phyloP scores from a whole-genome alignment of 768 basidiomycete species.

The Trametes coccinea region DNA sequence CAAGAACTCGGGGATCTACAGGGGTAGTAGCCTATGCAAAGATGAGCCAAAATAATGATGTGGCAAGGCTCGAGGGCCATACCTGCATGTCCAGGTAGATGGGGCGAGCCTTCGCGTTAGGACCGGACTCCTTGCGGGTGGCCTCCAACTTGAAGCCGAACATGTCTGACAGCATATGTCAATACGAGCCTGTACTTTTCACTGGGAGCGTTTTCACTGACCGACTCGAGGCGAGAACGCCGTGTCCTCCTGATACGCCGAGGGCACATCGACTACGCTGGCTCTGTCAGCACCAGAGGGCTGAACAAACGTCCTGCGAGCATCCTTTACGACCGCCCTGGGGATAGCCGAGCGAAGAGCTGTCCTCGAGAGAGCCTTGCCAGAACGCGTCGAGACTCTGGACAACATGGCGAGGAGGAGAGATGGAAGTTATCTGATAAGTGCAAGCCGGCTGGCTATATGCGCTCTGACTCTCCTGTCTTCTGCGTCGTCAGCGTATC shows the following conservation, averaged over 20 bases:
- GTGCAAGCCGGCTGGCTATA: background rate
- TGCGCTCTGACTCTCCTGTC: background rate
- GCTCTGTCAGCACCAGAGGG: conserved; percentile 83
- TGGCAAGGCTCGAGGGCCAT: conserved; percentile 24
- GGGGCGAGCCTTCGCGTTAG: conserved; percentile 69
- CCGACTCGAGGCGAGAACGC: conserved; percentile 73
- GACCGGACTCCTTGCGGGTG: conserved; percentile 56
- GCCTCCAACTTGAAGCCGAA: conserved; percentile 82
- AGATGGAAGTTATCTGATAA: conserved; percentile 32
- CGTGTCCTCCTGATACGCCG: conserved; percentile 66
- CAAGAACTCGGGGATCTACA: conserved; percentile 93
- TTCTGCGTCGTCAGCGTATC: conserved; percentile 4
- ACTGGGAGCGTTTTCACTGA: conserved; percentile 30
- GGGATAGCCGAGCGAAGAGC: conserved; percentile 24
- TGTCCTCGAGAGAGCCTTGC: conserved; percentile 26
- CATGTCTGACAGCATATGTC: conserved; percentile 62
- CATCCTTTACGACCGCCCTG: conserved; percentile 18
- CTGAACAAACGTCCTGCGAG: conserved; percentile 68
- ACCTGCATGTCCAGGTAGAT: conserved; percentile 99
- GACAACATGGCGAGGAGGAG: conserved; percentile 32
- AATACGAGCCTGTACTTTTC: no score
- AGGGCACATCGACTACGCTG: conserved; percentile 78
- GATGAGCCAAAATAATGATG: conserved; percentile 1
- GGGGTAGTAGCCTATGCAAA: conserved; percentile 86
- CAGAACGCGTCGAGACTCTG: conserved; percentile 29